Evolutionary conservation across 2,329 filamentous ascomycete species (phyloP), one percentile per base, ranked within the genome.

Genomic region (Fusarium solani-melongenae): DNA sequence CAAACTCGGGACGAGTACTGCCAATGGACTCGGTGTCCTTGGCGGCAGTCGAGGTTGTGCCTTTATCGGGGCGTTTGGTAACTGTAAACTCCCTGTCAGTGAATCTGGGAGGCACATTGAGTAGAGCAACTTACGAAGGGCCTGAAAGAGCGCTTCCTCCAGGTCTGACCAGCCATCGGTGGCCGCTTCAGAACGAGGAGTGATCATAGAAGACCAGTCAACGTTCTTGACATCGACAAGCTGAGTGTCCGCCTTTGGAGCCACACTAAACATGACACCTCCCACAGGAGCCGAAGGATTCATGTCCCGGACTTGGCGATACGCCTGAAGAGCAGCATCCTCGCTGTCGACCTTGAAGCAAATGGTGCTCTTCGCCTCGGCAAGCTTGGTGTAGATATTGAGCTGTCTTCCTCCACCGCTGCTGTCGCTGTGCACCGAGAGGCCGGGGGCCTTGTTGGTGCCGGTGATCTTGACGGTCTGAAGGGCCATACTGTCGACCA

Each of bases 341-440:
- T 39, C 24, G 17, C 34, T 39, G 15, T 38, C 33, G 11, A 58
- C 34, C 20, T 39, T 58, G 34, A 51, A 51, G 17, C 20, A 33
- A 12, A 34, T 36, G 0, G 64, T 56, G 2, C 24, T 44, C 1
- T 36, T 27, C 0, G 67, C 1, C 0, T 39, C 44, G 0, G 64
- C 44, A 1, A 68, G 36, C 17, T 67, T 67, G 33, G 66, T 66
- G 17, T 62, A n/a, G 24, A 56, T 33, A 5, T 68, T 68, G 46
- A 56, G 31, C 31, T 68, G 66, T 8, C 24, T 56, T 1, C 65
- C 65, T 2, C 65, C 65, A 1, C 65, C 65, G 22, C 20, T 20
- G 29, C 55, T 67, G n/a, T 62, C 61, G 27, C 36, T 67, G 0
- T 62, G 46, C 0, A 67, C 4, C 1, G 29, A 62, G 1, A 67